These are phyloP conservation scores for Pythium folliculosum DNA, from an alignment of 352 stramenopile genomes.

Conservation along the genomic window DNA sequence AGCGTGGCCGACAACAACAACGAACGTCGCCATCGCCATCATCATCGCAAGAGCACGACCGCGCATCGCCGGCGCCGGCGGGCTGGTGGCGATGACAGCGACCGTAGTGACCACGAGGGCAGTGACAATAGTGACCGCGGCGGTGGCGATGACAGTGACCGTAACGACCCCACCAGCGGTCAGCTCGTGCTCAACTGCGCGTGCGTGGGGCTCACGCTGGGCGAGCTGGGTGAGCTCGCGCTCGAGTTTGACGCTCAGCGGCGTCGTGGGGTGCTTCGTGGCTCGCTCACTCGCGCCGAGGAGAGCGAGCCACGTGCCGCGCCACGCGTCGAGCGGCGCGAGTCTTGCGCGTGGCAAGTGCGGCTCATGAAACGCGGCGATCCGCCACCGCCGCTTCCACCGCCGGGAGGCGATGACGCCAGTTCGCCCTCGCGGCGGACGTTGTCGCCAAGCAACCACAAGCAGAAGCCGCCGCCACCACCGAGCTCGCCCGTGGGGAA, in stretches of 20 bases:
- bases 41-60: background rate
- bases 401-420: background rate
- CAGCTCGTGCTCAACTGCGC: conserved; percentile 28
- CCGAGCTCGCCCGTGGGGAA: conserved; percentile 3
- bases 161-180: background rate
- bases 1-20: background rate
- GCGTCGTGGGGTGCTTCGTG: conserved; percentile 18
- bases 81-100: background rate
- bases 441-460: background rate
- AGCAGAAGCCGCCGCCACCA: background rate
- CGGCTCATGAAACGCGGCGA: conserved; percentile 42
- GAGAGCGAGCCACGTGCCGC: background rate
- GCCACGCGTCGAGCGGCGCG: background rate
- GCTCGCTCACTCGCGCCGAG: conserved; percentile 1
- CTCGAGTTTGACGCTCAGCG: conserved; percentile 21
- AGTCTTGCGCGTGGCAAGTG: conserved; percentile 46
- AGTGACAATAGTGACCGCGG: background rate
- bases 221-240: conserved; percentile 8
- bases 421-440: no score
- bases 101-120: background rate
- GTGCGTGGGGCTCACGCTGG: conserved; percentile 11
- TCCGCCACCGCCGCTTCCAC: background rate
- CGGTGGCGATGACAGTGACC: background rate
- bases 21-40: background rate
- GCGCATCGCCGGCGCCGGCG: background rate